Evolutionary conservation across 2,329 filamentous ascomycete species (phyloP).

Genomic region (Exutisphaerella laricina): DNA sequence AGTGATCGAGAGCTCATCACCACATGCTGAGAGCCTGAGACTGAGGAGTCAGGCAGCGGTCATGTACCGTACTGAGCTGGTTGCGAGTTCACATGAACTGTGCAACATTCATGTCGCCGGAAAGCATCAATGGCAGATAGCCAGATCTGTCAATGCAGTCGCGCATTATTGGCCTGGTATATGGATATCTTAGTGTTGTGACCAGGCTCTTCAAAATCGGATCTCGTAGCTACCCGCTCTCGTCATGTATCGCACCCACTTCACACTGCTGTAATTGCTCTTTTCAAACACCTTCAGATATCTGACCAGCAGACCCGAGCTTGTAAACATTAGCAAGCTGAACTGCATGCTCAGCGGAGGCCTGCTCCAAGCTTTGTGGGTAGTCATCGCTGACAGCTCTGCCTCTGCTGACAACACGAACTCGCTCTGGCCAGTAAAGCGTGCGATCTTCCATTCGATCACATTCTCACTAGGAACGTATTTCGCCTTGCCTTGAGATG

Average conservation of each 20-base stretch:
- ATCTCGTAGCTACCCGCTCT: conserved; percentile 97
- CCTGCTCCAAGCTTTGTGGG: conserved; percentile 93
- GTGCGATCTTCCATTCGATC: conserved; percentile 97
- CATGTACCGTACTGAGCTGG: too few relatives aligned
- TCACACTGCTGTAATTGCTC: conserved; percentile 96
- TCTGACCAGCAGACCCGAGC: conserved; percentile 80
- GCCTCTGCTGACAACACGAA: conserved; percentile 93
- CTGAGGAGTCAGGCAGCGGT: too few relatives aligned
- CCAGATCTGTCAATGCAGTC: too few relatives aligned
- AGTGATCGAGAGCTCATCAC: too few relatives aligned
- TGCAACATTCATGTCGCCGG: too few relatives aligned
- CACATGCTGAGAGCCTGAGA: too few relatives aligned
- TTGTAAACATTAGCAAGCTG: conserved; percentile 96
- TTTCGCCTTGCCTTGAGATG: conserved; percentile 93
- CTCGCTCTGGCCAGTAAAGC: conserved; percentile 98
- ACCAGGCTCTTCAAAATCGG: conserved; percentile 23
- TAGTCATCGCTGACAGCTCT: conserved; percentile 91
- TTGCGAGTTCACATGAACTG: too few relatives aligned
- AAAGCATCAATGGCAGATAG: too few relatives aligned
- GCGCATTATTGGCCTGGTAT: too few relatives aligned
- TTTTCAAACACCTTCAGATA: conserved; percentile 99
- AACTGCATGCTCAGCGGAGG: conserved; percentile 91
- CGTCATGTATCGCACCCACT: conserved; percentile 99
- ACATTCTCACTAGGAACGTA: conserved; percentile 98
- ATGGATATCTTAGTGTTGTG: not conserved